A percentile compares a stretch with the other conserved stretches of the same genome.
phyloP scores from a whole-genome alignment of 257 asterid species.

The Fraxinus americana region DNA sequence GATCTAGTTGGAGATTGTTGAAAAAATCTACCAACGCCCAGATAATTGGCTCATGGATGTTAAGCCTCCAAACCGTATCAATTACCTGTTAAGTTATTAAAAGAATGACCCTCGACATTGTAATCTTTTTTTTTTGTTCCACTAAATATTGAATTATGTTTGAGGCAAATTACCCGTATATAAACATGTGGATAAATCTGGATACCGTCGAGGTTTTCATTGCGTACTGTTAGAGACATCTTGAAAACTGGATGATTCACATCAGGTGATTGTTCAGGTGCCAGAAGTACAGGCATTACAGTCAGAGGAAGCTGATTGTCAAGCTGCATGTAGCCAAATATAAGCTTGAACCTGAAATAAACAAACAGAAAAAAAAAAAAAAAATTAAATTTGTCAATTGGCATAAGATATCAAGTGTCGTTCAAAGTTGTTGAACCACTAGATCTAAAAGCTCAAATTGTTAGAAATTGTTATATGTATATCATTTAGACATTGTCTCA shows the following conservation, averaged over 20 bases:
- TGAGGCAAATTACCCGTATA: slow-evolving; percentile 61
- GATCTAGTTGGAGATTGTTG: slow-evolving; percentile 78
- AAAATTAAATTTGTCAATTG: neutral
- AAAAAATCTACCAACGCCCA: slow-evolving; percentile 93
- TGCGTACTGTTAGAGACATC: slow-evolving; percentile 82
- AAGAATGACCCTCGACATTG: slow-evolving; percentile 18
- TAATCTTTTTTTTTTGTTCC: slow-evolving; percentile 14
- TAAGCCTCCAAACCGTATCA: slow-evolving; percentile 86
- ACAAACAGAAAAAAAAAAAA: neutral
- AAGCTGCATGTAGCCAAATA: slow-evolving; percentile 84
- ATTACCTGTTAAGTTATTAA: slow-evolving; percentile 54
- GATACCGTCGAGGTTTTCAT: slow-evolving; percentile 76
- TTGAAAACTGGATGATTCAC: slow-evolving; percentile 85
- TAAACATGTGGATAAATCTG: slow-evolving; percentile 87
- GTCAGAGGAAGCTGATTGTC: slow-evolving; percentile 97
- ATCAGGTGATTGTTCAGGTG: slow-evolving; percentile 84
- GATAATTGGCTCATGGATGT: slow-evolving; percentile 91
- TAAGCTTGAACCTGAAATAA: slow-evolving; percentile 77
- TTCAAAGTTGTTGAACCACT: neutral
- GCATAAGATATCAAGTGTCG: neutral
- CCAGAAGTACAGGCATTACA: slow-evolving; percentile 89
- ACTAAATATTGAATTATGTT: slow-evolving; percentile 13
- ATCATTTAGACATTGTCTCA: neutral
- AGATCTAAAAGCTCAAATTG: no score
- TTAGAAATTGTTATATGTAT: no score